Conservation (phyloP, 2,329 filamentous ascomycete species). For the Colletotrichum gigasporum region DNA sequence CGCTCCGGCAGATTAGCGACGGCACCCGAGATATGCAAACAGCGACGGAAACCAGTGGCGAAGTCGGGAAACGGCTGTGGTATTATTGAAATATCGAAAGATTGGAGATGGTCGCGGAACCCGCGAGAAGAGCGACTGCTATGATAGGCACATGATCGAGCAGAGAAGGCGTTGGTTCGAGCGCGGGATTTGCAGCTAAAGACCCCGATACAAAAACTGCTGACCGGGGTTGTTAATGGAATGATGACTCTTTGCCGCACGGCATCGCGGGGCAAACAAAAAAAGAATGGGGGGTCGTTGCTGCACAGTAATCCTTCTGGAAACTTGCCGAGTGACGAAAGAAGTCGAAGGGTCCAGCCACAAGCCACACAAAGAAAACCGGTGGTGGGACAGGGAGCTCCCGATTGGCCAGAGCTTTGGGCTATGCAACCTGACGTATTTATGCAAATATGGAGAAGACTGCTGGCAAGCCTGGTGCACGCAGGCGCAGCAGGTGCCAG, state of each 20-base stretch:
- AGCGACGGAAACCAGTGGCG: constrained; percentile 11
- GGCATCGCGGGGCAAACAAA: constrained; percentile 27
- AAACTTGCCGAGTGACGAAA: constrained; percentile 6
- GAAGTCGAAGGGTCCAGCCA: constrained; percentile 19
- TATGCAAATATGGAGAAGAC: constrained; percentile 20
- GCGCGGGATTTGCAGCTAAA: not conserved
- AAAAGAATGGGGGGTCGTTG: not conserved
- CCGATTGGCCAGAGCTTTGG: constrained; percentile 15
- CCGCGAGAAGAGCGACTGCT: constrained; percentile 29
- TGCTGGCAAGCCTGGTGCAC: constrained; percentile 3
- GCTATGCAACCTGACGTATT: constrained; percentile 27
- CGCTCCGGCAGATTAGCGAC: constrained; percentile 1
- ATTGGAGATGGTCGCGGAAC: constrained; percentile 23
- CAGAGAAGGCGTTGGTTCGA: constrained; percentile 13
- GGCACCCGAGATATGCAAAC: constrained; percentile 11
- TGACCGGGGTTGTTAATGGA: constrained; percentile 5
- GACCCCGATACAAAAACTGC: constrained; percentile 1
- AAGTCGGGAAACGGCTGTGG: not conserved
- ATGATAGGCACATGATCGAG: constrained; percentile 9
- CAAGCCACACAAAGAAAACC: constrained; percentile 17
- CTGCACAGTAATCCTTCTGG: not conserved
- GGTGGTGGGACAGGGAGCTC: constrained; percentile 2
- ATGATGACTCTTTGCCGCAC: constrained; percentile 32
- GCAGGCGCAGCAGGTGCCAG: not conserved
- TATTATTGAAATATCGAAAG: constrained; percentile 12